These are phyloP conservation scores for Globisporangium abappressorium DNA, from an alignment of 352 stramenopile genomes.

Conservation along the genomic window DNA sequence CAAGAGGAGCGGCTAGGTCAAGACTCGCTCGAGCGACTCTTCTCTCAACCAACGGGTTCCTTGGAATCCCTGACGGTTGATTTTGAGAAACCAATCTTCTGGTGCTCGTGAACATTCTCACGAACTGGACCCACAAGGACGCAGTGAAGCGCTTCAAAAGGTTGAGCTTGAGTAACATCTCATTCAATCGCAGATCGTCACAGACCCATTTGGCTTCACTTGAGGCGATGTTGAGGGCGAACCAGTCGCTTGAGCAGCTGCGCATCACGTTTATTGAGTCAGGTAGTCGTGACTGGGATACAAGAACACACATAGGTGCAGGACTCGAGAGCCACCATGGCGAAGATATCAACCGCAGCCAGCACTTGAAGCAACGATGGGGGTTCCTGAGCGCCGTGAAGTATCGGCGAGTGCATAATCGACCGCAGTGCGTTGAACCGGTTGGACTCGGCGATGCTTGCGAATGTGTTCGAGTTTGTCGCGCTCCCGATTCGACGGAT, in stretches of 20 bases:
- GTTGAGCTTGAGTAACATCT: background rate
- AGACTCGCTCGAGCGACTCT: no score
- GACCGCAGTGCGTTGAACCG: background rate
- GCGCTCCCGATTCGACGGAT: background rate
- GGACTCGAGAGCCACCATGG: background rate
- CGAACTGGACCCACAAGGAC: background rate
- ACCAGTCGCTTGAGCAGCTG: background rate
- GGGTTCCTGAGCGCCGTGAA: background rate
- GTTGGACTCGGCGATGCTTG: background rate
- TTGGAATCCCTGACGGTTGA: background rate
- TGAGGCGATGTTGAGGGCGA: background rate
- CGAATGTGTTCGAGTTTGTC: background rate
- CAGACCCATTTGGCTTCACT: no score
- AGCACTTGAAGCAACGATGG: background rate
- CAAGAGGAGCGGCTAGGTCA: no score
- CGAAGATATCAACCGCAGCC: background rate
- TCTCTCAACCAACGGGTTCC: background rate
- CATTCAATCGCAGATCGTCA: no score
- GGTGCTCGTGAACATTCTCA: background rate
- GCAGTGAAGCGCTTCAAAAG: background rate
- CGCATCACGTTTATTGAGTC: background rate
- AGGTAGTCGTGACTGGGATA: background rate
- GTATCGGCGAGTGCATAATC: background rate
- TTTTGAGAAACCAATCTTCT: background rate
- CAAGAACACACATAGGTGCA: background rate